Base-by-base conservation (phyloP, 495 filamentous ascomycete species). In the Aspergillus cavernicola region DNA sequence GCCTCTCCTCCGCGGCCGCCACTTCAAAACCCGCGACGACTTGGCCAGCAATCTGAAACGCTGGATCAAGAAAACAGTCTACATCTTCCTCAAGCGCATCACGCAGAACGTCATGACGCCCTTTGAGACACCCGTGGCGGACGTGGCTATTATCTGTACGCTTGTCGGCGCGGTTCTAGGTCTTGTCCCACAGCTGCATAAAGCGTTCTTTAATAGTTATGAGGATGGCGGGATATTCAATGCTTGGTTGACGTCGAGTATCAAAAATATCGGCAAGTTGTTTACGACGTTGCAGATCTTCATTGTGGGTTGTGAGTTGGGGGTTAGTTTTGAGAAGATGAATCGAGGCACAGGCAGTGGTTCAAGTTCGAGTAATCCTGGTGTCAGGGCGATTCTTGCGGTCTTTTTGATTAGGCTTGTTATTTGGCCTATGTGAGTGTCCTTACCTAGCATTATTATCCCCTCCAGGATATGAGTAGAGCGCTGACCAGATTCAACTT, bases 201-300 rank as follows among this genome's bases (percentile, higher is more conserved):
- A 62, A 13, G 74, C 80, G 6, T 90, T 92, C 63, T 91, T 92
- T 70, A 77, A 71, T 47, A 60, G 71, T 3, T 73, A 75, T 18
- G 58, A 80, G 12, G 67, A 88, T n/a, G 88, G 87, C 1, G 86
- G 88, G 2, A 82, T 83, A 33, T 79, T 87, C 52, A 82, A 76
- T 31, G 84, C 85, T 2, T 91, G 86, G 87, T 67, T 91, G 49
- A 89, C 86, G 2, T 72, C 75, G 0, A 81, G 81, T 13, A 59
- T 90, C 28, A 72, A 79, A 56, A 87, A 86, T 50, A 72, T 90
- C 13, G 86, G 88, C 1, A 73, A 77, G 0, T 69, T 91, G 4
- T 92, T 92, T 61, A 82, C 88, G 1, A 76, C 81, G 0, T 66
- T 90, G 19, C 88, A 88, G 54, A 80, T 90, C 20, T 78, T 90